A percentile compares a stretch with the other conserved stretches of the same genome.
Conservation (phyloP, 2,329 filamentous ascomycete genomes). For the Cladosporium sp. region DNA sequence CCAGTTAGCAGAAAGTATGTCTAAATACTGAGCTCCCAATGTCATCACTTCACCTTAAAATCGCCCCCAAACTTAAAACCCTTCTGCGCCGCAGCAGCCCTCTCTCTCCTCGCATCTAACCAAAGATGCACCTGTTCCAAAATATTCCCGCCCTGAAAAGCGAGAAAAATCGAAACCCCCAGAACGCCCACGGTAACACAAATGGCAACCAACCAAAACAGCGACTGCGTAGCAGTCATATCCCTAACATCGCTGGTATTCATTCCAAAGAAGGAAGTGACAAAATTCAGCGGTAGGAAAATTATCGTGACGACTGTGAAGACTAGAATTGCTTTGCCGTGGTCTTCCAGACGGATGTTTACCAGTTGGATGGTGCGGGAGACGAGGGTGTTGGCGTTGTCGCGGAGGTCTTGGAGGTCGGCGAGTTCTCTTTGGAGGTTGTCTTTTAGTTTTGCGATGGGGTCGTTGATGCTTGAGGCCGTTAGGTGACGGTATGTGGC, state of each 20-base stretch:
- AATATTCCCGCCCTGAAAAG: constrained; percentile 37
- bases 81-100: neutral
- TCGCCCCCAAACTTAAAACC: neutral
- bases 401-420: constrained; percentile 37
- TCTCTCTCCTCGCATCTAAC: constrained; percentile 27
- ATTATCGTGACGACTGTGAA: constrained; percentile 43
- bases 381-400: constrained; percentile 40
- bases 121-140: constrained; percentile 34
- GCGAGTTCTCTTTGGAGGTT: constrained; percentile 38
- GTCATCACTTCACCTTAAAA: no score
- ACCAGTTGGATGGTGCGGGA: constrained; percentile 42
- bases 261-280: constrained; percentile 42
- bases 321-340: constrained; percentile 41
- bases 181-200: constrained; percentile 36
- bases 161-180: constrained; percentile 35
- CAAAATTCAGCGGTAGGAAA: constrained; percentile 41
- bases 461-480: constrained; percentile 33
- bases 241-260: constrained; percentile 39
- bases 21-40: no score
- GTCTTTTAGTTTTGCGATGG: constrained; percentile 35
- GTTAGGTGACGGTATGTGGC: constrained; percentile 37
- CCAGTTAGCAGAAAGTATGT: no score
- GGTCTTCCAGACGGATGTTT: constrained; percentile 42
- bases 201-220: constrained; percentile 39
- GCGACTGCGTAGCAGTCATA: constrained; percentile 34